Conservation (phyloP, 768 basidiomycete genomes). For the Boletellus ananas region DNA sequence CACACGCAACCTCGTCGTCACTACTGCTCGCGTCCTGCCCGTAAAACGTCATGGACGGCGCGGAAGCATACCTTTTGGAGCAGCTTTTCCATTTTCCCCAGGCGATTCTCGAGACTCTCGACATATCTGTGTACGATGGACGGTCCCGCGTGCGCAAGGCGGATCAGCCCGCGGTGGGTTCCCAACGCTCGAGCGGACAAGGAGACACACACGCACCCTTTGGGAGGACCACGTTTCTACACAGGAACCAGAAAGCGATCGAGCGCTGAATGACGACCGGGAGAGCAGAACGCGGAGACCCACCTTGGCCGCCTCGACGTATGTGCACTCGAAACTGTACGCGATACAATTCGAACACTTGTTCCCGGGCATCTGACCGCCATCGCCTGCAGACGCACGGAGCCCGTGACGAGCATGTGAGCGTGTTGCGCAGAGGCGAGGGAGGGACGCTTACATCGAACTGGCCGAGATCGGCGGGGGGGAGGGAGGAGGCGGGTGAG, state of each 20-base stretch:
- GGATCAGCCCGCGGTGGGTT: too few species aligned
- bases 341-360: constrained; percentile 55
- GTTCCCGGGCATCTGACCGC: constrained; percentile 52
- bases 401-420: too few species aligned
- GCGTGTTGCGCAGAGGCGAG: background rate
- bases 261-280: too few species aligned
- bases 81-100: constrained; percentile 64
- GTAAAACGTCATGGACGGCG: too few species aligned
- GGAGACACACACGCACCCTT: constrained; percentile 23
- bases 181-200: too few species aligned
- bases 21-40: too few species aligned
- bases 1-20: too few species aligned
- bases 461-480: background rate
- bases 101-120: constrained; percentile 55
- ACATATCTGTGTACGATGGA: constrained; percentile 43
- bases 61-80: constrained; percentile 43
- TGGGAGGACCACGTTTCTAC: constrained; percentile 41
- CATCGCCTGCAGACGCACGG: constrained; percentile 44
- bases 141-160: too few species aligned
- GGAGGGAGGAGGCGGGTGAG: background rate
- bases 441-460: constrained; percentile 20
- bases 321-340: constrained; percentile 49
- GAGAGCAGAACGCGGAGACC: background rate
- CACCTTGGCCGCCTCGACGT: constrained; percentile 54
- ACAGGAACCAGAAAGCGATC: too few species aligned